These are phyloP conservation scores for Melanomma pulvis-pyrius DNA, from an alignment of 495 filamentous ascomycete genomes.

Conservation along the genomic window DNA sequence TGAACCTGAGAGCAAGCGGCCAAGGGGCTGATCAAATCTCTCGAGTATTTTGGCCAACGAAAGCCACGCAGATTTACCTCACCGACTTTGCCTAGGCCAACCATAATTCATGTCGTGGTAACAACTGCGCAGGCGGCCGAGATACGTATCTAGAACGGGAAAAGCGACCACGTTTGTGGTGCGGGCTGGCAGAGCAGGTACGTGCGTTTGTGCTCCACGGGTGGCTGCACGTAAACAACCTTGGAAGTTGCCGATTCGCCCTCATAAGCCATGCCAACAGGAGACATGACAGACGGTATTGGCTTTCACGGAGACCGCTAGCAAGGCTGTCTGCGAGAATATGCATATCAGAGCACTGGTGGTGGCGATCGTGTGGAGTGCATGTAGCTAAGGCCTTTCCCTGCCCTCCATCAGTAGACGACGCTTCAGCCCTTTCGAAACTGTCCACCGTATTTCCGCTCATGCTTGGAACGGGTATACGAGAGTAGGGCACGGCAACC, in stretches of 20 bases:
- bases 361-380: conserved; percentile 14
- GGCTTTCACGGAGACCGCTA: not conserved
- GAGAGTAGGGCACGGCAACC: not conserved
- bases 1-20: conserved; percentile 5
- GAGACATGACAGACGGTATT: conserved; percentile 11
- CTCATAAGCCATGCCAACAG: conserved; percentile 13
- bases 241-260: conserved; percentile 23
- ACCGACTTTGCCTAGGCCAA: conserved; percentile 19
- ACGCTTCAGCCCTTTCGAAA: not conserved
- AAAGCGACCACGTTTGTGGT: conserved; percentile 37
- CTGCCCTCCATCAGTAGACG: not conserved
- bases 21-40: not conserved
- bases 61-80: not conserved
- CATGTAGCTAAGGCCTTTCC: not conserved
- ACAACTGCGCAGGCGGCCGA: conserved; percentile 20
- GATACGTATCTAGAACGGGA: conserved; percentile 11
- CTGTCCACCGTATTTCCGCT: not conserved
- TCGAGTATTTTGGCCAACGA: conserved; percentile 33
- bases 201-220: conserved; percentile 35
- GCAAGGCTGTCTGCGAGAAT: conserved; percentile 14
- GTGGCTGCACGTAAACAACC: conserved; percentile 31
- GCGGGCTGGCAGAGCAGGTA: conserved; percentile 19
- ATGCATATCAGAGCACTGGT: not conserved
- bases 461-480: not conserved
- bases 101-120: not conserved